A percentile compares a stretch with the other conserved stretches of the same genome.
These are phyloP conservation scores for Tylopilus vinaceipallidus DNA, from an alignment of 768 basidiomycete genomes.

Conservation along the genomic window DNA sequence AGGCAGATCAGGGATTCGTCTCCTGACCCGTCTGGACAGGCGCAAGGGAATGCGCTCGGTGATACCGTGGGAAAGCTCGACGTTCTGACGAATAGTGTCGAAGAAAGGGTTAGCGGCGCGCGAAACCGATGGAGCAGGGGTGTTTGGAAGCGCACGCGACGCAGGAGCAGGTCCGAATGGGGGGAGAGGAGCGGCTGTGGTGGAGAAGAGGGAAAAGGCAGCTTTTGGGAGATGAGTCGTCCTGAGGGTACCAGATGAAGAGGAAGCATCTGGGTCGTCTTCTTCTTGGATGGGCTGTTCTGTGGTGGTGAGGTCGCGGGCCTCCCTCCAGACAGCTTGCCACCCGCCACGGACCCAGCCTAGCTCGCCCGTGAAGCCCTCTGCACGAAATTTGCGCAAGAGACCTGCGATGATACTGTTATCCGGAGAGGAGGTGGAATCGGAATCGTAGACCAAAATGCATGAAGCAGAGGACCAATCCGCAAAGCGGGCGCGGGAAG, in stretches of 20 bases:
- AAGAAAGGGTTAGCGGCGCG: slow-evolving; percentile 81
- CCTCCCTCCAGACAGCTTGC: slow-evolving; percentile 59
- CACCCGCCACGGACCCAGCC: slow-evolving; percentile 85
- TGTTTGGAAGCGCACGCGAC: slow-evolving; percentile 3
- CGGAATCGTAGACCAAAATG: slow-evolving; percentile 86
- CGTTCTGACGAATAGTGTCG: slow-evolving; percentile 87
- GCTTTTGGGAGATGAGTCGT: slow-evolving; percentile 59
- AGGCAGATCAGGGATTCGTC: slow-evolving; percentile 71
- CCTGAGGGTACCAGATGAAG: slow-evolving; percentile 38
- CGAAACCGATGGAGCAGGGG: slow-evolving; percentile 22
- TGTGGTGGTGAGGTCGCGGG: slow-evolving; percentile 51
- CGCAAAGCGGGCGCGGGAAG: slow-evolving; percentile 58
- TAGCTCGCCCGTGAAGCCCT: slow-evolving; percentile 60
- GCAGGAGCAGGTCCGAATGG: slow-evolving; percentile 7
- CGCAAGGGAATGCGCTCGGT: slow-evolving; percentile 81
- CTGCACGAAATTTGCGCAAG: slow-evolving; percentile 68
- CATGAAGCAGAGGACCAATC: slow-evolving; percentile 54
- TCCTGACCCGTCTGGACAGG: slow-evolving; percentile 47
- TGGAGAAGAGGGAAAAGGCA: slow-evolving; percentile 57
- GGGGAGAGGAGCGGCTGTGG: slow-evolving; percentile 27
- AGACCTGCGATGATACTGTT: slow-evolving; percentile 70
- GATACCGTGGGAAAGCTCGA: slow-evolving; percentile 71
- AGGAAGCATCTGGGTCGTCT: slow-evolving; percentile 42
- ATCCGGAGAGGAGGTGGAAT: slow-evolving; percentile 58
- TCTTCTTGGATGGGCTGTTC: slow-evolving; percentile 47